Conservation (phyloP, 2,329 filamentous ascomycete species). For the Curvularia spicifera region DNA sequence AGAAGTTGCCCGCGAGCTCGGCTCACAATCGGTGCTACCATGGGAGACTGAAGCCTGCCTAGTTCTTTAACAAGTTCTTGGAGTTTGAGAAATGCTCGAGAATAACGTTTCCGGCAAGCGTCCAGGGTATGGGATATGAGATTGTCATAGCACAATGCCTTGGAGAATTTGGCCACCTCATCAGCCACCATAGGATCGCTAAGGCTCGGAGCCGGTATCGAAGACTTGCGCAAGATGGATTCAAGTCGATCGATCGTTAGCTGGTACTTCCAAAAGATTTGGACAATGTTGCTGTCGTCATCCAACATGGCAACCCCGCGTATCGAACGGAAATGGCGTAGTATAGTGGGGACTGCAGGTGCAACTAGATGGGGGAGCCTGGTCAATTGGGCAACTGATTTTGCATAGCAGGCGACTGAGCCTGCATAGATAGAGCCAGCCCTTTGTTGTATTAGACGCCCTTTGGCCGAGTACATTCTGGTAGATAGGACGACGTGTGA, state of each 20-base stretch:
- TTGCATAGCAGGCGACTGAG: neutral
- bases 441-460: neutral
- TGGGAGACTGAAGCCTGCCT: constrained; percentile 1
- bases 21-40: constrained; percentile 2
- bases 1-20: constrained; percentile 4
- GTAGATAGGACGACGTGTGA: neutral
- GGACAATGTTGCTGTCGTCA: neutral
- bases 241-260: neutral
- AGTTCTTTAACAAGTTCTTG: neutral
- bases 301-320: neutral
- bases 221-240: neutral
- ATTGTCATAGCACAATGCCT: neutral
- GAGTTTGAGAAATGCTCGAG: neutral
- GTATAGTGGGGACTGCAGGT: neutral
- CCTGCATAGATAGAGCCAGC: neutral
- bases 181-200: neutral
- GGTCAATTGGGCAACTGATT: neutral
- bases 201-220: neutral
- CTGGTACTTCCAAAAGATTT: neutral
- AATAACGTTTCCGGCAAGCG: neutral
- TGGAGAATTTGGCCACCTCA: neutral
- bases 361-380: neutral
- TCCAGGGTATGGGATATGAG: neutral
- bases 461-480: neutral
- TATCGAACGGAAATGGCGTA: neutral